phyloP scores from a whole-genome alignment of 2,329 filamentous ascomycete genomes.

The Rhynchosporium secalis region DNA sequence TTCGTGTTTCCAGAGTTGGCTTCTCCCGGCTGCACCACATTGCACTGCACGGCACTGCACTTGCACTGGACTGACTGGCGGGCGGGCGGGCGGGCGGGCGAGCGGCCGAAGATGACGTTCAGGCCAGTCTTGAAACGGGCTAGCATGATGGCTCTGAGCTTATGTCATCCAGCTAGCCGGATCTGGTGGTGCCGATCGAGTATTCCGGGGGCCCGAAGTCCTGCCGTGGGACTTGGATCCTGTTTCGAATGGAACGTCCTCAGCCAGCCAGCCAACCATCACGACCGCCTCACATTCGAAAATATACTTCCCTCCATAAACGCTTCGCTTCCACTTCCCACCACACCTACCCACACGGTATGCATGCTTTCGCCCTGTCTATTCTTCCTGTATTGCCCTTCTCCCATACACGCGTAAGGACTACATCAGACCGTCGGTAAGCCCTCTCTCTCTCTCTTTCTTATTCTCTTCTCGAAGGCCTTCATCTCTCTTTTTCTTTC shows the following conservation, averaged over 20 bases:
- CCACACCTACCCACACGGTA: neutral
- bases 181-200: no score
- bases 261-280: conserved; percentile 7
- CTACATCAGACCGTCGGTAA: conserved; percentile 27
- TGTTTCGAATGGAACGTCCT: neutral
- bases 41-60: neutral
- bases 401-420: conserved; percentile 20
- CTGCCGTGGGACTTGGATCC: no score
- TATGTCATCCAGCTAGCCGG: neutral
- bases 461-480: neutral
- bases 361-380: conserved; percentile 9
- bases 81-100: neutral
- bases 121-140: neutral
- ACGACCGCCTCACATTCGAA: conserved; percentile 8
- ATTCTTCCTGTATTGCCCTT: neutral
- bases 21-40: no score
- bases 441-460: conserved; percentile 9
- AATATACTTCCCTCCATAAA: no score
- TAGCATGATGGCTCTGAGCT: neutral
- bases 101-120: conserved; percentile 1
- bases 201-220: no score
- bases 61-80: neutral
- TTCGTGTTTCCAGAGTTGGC: conserved; percentile 2
- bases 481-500: conserved; percentile 3
- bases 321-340: neutral